Base-by-base conservation (phyloP, 306 rosid species). In the Castanopsis chinensis region DNA sequence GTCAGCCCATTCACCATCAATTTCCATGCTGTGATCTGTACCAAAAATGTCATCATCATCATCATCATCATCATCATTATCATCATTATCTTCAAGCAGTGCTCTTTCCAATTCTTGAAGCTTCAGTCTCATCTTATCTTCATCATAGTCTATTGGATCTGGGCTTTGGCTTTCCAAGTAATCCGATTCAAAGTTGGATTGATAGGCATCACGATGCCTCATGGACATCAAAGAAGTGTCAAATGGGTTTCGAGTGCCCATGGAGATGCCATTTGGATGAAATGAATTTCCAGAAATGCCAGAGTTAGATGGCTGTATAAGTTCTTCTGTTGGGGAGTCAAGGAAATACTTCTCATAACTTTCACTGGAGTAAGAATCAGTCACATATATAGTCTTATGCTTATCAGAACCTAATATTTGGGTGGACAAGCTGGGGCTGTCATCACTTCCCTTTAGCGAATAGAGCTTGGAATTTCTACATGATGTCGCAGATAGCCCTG, bases 101-200 rank as follows among this genome's bases (percentile, higher is more conserved):
- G 89, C 91, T 78, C 94, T 93, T 88, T 95, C 99, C 84, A 93
- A 68, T 85, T 93, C 98, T 82, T 88, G 93, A 71, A 95, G 90
- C 83, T 89, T 95, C 82, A 80, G 76, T 86, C 87, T 92, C 97
- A 93, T 87, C 82, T 71, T 80, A 78, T 76, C 87, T 59, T 86
- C 87, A 72, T 86, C 92, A 69, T 74, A 80, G 68, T 85, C 88
- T 56, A 77, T 73, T 5, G 78, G 79, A 78, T 82, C 96, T 4
- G 85, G 86, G 83, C 88, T 88, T 69, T 78, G 87, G 76, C 79
- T 89, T 76, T 95, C 94, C 53, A 91, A 78, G 82, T 77, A 83
- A 82, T 87, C 92, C 19, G 90, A 85, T 64, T 82, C 86, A 4
- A 78, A 83, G 64, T 81, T 85, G 55, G 90, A 74, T 51, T 58